Evolutionary conservation across 2,329 filamentous ascomycete species (phyloP), one percentile per base, ranked within the genome.

Genomic region (Colletotrichum lindemuthianum): DNA sequence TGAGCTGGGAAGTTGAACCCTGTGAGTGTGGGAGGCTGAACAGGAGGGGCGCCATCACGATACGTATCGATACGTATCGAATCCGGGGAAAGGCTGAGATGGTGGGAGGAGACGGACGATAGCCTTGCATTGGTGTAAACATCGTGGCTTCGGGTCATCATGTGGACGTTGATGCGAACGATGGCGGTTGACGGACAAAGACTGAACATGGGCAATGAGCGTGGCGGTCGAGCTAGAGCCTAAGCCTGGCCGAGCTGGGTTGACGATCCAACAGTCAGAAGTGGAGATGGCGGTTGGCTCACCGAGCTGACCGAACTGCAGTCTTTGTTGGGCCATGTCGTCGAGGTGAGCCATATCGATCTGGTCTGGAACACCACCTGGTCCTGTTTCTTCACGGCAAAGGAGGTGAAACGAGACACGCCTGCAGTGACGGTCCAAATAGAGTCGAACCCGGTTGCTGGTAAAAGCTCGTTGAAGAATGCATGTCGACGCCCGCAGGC

Each of bases 21-120:
- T 13, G 10, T 34, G 36, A 53, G 50, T 50, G 32, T 61, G 41
- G 40, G 40, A 48, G 41, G 51, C 61, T 65, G 58, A 57, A 56
- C 58, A 50, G 51, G 61, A 65, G 61, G 61, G 61, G 61, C 61
- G 44, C 44, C 39, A 47, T 56, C 58, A 36, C 36, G 58, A 65
- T 61, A 61, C 61, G 58, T 65, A 65, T 45, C 32, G 34, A 59
- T 65, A 65, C 63, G 63, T 65, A 65, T 65, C 47, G 47, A 65
- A 63, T 65, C 63, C 37, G 63, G 63, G 63, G 63, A 63, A 63
- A 63, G 63, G 58, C 63, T 65, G 58, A 53, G 15, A 63, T 51
- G 58, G 58, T 11, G 36, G 34, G 51, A 61, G 6, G 58, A 24
- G 24, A 12, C 15, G n/a, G 24, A 39, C 32, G 16, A 57, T 48